These are phyloP conservation scores for Purpureocillium takamizusanense DNA, from an alignment of 2,329 filamentous ascomycete species.

Conservation along the genomic window DNA sequence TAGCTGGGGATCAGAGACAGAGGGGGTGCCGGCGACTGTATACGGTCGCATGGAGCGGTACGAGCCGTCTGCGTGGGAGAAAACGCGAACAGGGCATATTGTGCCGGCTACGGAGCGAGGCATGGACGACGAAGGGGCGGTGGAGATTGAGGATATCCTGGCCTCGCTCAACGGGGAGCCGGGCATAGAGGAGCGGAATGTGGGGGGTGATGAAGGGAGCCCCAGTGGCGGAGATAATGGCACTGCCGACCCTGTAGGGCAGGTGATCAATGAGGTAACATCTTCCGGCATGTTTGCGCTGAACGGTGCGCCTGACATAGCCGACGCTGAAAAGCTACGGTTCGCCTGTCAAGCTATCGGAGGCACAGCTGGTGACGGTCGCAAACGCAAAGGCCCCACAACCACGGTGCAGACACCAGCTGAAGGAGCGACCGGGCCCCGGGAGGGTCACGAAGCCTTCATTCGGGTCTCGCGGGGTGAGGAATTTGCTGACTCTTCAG, in stretches of 20 bases:
- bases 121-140: constrained; percentile 1
- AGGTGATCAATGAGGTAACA: constrained; percentile 4
- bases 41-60: constrained; percentile 7
- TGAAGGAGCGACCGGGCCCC: neutral
- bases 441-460: neutral
- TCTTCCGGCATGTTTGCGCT: constrained; percentile 5
- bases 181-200: too few species aligned
- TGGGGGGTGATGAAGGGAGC: too few species aligned
- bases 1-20: constrained; percentile 5
- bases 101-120: constrained; percentile 6
- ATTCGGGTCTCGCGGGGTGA: constrained; percentile 3
- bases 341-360: neutral
- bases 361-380: too few species aligned
- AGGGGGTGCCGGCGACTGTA: constrained; percentile 5
- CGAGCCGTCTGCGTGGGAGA: constrained; percentile 6
- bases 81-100: constrained; percentile 6
- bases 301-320: constrained; percentile 2
- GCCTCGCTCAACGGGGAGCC: neutral
- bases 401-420: neutral
- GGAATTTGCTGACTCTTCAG: constrained; percentile 6
- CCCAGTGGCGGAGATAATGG: too few species aligned
- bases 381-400: neutral
- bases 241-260: too few species aligned
- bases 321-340: constrained; percentile 2
- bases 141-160: constrained; percentile 6